These are phyloP conservation scores for Penicillium cinerascens DNA, from an alignment of 495 filamentous ascomycete genomes.

Conservation along the genomic window DNA sequence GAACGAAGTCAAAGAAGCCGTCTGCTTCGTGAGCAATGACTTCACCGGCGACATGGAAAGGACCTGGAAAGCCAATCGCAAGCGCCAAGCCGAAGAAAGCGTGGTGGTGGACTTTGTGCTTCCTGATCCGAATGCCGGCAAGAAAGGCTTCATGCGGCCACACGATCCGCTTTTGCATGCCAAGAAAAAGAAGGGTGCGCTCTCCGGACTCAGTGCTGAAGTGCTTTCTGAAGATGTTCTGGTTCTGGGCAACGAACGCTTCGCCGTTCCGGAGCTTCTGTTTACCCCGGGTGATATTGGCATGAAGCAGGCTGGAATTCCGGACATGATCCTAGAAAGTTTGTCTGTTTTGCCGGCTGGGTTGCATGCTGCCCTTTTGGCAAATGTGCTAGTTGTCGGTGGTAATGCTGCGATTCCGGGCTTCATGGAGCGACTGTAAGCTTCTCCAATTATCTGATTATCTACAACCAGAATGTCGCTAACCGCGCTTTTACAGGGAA, in stretches of 20 bases:
- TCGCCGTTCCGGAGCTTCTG: constrained; percentile 83
- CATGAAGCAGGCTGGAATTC: constrained; percentile 77
- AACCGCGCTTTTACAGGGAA: constrained; percentile 43
- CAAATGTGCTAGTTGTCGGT: constrained; percentile 86
- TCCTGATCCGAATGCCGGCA: constrained; percentile 78
- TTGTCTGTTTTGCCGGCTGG: constrained; percentile 71
- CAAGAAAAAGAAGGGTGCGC: constrained; percentile 54
- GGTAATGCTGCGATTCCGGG: constrained; percentile 78
- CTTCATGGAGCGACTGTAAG: constrained; percentile 74
- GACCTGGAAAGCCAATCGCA: constrained; percentile 75
- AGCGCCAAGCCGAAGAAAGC: constrained; percentile 52
- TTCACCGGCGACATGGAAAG: constrained; percentile 77
- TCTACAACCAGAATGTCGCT: constrained; percentile 1
- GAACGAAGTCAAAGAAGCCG: constrained; percentile 91
- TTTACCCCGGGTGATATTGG: constrained; percentile 87
- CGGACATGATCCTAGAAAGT: constrained; percentile 76
- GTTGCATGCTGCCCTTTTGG: constrained; percentile 72
- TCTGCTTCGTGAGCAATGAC: constrained; percentile 77
- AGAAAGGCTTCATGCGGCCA: constrained; percentile 68
- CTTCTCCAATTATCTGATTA: background rate
- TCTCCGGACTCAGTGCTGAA: constrained; percentile 49
- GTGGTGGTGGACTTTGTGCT: constrained; percentile 90
- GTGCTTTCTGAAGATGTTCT: constrained; percentile 73
- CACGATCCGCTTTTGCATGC: constrained; percentile 65
- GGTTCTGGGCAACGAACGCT: constrained; percentile 87